phyloP scores from a whole-genome alignment of 1,284 basidiomycete species.

The Apiotrichum montevideense region DNA sequence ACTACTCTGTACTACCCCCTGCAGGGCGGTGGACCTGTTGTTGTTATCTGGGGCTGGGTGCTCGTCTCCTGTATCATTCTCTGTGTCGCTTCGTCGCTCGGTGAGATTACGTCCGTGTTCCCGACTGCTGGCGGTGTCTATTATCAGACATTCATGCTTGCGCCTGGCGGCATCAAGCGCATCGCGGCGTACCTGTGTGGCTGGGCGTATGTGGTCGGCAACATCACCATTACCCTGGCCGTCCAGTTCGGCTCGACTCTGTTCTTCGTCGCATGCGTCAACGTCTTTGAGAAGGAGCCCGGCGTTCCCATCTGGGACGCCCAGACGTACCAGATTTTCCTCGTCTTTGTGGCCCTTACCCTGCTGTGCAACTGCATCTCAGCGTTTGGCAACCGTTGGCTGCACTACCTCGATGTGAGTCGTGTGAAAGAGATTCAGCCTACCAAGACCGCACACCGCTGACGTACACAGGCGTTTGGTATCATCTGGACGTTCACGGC shows the following conservation, averaged over 20 bases:
- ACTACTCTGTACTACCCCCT: slow-evolving; percentile 37
- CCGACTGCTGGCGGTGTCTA: slow-evolving; percentile 49
- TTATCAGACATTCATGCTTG: slow-evolving; percentile 47
- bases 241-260: slow-evolving; percentile 46
- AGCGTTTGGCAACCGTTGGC: slow-evolving; percentile 34
- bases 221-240: slow-evolving; percentile 47
- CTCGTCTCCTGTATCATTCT: slow-evolving; percentile 47
- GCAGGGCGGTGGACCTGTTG: slow-evolving; percentile 30
- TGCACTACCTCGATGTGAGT: slow-evolving; percentile 32
- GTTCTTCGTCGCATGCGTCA: slow-evolving; percentile 25
- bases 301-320: slow-evolving; percentile 13
- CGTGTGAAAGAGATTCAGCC: too few relatives aligned
- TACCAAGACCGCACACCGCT: too few relatives aligned
- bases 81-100: slow-evolving; percentile 47
- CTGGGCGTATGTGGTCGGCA: slow-evolving; percentile 48
- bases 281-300: slow-evolving; percentile 16
- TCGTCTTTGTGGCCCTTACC: slow-evolving; percentile 13
- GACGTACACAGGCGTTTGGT: slow-evolving; percentile 21
- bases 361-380: slow-evolving; percentile 18
- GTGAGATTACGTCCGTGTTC: slow-evolving; percentile 47
- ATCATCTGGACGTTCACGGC: slow-evolving; percentile 28
- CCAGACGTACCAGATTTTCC: slow-evolving; percentile 20
- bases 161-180: slow-evolving; percentile 37
- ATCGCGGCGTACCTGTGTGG: slow-evolving; percentile 47
- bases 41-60: slow-evolving; percentile 45